Base-by-base conservation (phyloP, 352 stramenopile species). In the Pythium dissimile region DNA sequence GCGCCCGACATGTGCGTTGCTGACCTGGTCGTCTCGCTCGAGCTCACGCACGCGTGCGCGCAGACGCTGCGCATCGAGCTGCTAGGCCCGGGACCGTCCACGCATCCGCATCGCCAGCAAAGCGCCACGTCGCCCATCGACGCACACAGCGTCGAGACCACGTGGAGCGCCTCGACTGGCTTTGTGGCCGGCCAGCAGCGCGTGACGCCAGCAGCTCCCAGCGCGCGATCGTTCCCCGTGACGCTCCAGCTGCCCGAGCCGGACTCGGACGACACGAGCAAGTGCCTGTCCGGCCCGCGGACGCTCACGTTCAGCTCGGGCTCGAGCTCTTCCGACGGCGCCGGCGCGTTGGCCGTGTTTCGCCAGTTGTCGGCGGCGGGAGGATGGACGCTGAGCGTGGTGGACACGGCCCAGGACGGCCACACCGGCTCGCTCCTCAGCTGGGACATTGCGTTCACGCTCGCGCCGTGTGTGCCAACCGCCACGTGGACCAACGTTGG, bases 361-460 rank as follows among this genome's bases (percentile, higher is more conserved):
- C 75, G 81, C 27, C 69, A 86, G 31, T 56, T 89, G 5, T 67
- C 75, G 7, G 69, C 75, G 0, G 46, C 54, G 8, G 79, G 81
- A 0, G 75, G 78, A 15, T 92, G 81, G 79, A 88, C 79, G 4
- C 65, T 92, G 11, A 70, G 70, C 15, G 28, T 89, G 15, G 54
- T 67, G 7, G 77, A 87, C 44, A 83, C 66, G 18, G 32, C 44
- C 2, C 50, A 53, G 28, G 81, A 88, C 26, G 71, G 72, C 0
- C 50, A 71, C 2, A 53, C 73, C 1, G 81, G 81, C 8, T 68
- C 56, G 0, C 52, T 92, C 10, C 56, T 78, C 42, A 59, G 60
- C 1, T 89, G 79, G 79, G 66, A 84, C 32, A 72, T 88, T 27
- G 27, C 48, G 28, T 88, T 89, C 56, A 73, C 70, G 5, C 38